Percentiles rank a stretch among this genome's conserved stretches.
These are phyloP conservation scores for Sporopachydermia quercuum DNA, from an alignment of 805 yeast species.

Conservation along the genomic window DNA sequence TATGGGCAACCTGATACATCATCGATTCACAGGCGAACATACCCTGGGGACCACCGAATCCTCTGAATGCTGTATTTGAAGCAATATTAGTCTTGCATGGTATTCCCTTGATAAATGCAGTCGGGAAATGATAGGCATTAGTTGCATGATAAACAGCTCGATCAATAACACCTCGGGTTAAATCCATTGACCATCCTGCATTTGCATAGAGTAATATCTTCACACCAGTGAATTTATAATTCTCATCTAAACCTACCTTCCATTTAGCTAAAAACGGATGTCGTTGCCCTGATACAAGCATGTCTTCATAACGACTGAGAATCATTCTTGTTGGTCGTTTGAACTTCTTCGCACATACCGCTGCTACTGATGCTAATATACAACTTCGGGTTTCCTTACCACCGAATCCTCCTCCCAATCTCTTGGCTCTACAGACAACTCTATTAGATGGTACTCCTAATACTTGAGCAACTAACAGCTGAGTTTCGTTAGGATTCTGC, in stretches of 20 bases:
- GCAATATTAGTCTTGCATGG: constrained; percentile 31
- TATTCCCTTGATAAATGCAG: constrained; percentile 22
- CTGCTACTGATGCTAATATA: constrained; percentile 23
- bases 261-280: constrained; percentile 31
- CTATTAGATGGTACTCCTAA: constrained; percentile 27
- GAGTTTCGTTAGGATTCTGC: constrained; percentile 32
- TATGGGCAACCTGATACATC: constrained; percentile 25
- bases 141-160: constrained; percentile 29
- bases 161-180: constrained; percentile 33
- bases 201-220: constrained; percentile 27
- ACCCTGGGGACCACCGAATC: constrained; percentile 37
- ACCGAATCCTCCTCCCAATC: constrained; percentile 37
- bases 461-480: constrained; percentile 26
- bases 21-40: constrained; percentile 29
- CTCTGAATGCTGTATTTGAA: constrained; percentile 34
- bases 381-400: constrained; percentile 32
- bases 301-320: constrained; percentile 27
- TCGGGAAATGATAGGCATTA: constrained; percentile 29
- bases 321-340: constrained; percentile 28
- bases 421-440: constrained; percentile 26
- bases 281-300: constrained; percentile 30
- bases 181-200: constrained; percentile 35
- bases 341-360: constrained; percentile 28
- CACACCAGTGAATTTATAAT: constrained; percentile 25
- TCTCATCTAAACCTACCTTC: constrained; percentile 26